A percentile compares a stretch with the other conserved stretches of the same genome.
These are phyloP conservation scores for Avena insularis DNA, from an alignment of 176 grass and related monocot genomes.

Conservation along the genomic window DNA sequence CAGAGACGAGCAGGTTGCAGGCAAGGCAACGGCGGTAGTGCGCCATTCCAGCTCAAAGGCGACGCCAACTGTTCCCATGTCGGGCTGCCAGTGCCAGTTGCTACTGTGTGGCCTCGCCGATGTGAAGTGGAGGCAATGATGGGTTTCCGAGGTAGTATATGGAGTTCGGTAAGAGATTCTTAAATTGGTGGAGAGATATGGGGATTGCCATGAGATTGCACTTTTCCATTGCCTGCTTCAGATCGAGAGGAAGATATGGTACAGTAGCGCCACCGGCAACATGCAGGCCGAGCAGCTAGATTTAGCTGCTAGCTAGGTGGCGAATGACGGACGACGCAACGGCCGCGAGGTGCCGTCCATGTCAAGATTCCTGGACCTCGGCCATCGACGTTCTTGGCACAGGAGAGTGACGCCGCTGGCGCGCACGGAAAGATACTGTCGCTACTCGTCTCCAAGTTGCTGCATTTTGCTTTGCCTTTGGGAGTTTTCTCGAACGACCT, in stretches of 20 bases:
- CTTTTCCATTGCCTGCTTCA: constrained; percentile 2
- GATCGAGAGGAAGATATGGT: neutral
- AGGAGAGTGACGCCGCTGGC: neutral
- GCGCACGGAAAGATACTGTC: neutral
- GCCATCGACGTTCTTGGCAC: neutral
- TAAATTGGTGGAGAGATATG: neutral
- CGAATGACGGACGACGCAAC: neutral
- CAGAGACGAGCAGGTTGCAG: neutral
- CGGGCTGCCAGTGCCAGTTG: neutral
- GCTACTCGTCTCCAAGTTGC: neutral
- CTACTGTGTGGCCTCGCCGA: neutral
- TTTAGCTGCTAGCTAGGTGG: neutral
- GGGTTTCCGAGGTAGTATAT: neutral
- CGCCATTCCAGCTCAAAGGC: neutral
- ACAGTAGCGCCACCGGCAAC: neutral
- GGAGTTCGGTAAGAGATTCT: neutral
- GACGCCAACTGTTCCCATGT: neutral
- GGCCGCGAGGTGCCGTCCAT: neutral
- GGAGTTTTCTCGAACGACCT: too few relatives aligned
- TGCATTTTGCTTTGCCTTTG: too few relatives aligned
- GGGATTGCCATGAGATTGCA: neutral
- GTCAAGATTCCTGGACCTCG: neutral
- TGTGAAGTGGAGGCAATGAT: neutral
- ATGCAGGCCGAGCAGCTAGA: neutral
- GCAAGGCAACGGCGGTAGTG: neutral